Conservation (phyloP, 2,329 filamentous ascomycete species). For the Epichloe gansuensis region DNA sequence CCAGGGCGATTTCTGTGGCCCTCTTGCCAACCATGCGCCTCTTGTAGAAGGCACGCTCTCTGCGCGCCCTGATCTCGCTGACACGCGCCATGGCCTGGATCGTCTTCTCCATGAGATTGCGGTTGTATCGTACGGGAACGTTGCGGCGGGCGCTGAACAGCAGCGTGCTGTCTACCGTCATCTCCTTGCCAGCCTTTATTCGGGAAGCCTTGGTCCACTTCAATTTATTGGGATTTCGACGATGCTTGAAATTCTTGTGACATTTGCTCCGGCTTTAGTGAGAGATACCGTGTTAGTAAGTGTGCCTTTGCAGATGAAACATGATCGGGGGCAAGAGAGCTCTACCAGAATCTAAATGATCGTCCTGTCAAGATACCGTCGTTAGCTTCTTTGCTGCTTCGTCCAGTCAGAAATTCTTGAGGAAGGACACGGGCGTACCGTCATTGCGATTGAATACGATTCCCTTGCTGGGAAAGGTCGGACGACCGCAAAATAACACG, state of each 20-base stretch:
- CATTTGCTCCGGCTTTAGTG: slow-evolving; percentile 29
- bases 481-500: slow-evolving; percentile 36
- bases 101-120: slow-evolving; percentile 77
- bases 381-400: slow-evolving; percentile 1
- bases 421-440: slow-evolving; percentile 16
- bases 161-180: slow-evolving; percentile 90
- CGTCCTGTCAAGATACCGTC: slow-evolving; percentile 19
- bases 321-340: neutral
- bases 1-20: slow-evolving; percentile 64
- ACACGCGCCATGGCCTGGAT: slow-evolving; percentile 88
- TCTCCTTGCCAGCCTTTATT: slow-evolving; percentile 63
- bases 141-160: slow-evolving; percentile 89
- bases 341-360: slow-evolving; percentile 44
- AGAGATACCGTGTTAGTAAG: neutral
- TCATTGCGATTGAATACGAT: slow-evolving; percentile 41
- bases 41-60: slow-evolving; percentile 91
- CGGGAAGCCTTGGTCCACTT: slow-evolving; percentile 96
- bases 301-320: too few relatives aligned
- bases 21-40: slow-evolving; percentile 85
- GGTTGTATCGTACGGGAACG: slow-evolving; percentile 89
- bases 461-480: slow-evolving; percentile 43
- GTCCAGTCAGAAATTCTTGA: neutral
- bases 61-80: slow-evolving; percentile 66
- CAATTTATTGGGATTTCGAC: slow-evolving; percentile 92
- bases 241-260: slow-evolving; percentile 81